A percentile compares a stretch with the other conserved stretches of the same genome.
Evolutionary conservation across 495 filamentous ascomycete genomes (phyloP).

Genomic region (Penicillium paxilli): DNA sequence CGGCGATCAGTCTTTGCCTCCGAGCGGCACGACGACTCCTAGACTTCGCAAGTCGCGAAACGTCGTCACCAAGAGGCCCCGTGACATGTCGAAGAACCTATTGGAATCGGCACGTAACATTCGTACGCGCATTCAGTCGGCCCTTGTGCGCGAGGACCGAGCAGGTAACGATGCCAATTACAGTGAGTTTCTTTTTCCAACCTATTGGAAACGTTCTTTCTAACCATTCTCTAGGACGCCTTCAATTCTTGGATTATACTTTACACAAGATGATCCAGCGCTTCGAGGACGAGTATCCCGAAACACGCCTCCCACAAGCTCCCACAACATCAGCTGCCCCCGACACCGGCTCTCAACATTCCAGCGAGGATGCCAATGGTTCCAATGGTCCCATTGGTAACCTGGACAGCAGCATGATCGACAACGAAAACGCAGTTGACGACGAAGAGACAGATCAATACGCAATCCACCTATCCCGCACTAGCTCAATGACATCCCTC

Average conservation of each 20-base stretch:
- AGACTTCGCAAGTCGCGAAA: conserved; percentile 42
- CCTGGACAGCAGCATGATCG: conserved; percentile 32
- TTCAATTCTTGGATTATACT: conserved; percentile 88
- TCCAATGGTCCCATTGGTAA: conserved; percentile 33
- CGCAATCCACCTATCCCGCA: conserved; percentile 57
- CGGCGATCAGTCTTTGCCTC: conserved; percentile 39
- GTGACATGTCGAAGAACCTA: conserved; percentile 89
- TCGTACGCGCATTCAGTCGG: conserved; percentile 76
- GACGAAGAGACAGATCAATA: conserved; percentile 52
- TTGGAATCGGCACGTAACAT: conserved; percentile 86
- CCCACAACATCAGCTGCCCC: conserved; percentile 19
- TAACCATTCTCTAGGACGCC: conserved; percentile 57
- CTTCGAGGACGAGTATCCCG: conserved; percentile 95
- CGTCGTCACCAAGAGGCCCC: conserved; percentile 64
- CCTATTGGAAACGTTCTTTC: background rate
- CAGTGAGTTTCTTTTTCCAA: conserved; percentile 53
- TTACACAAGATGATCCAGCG: conserved; percentile 88
- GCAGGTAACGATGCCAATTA: conserved; percentile 69
- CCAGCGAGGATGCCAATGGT: conserved; percentile 38
- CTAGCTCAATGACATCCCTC: conserved; percentile 76
- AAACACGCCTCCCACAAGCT: conserved; percentile 61
- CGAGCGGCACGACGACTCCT: conserved; percentile 58
- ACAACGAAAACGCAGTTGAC: conserved; percentile 42
- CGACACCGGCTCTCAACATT: conserved; percentile 41
- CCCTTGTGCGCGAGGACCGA: conserved; percentile 73